Evolutionary conservation across 257 asterid species (phyloP).

Genomic region (Capsicum baccatum): DNA sequence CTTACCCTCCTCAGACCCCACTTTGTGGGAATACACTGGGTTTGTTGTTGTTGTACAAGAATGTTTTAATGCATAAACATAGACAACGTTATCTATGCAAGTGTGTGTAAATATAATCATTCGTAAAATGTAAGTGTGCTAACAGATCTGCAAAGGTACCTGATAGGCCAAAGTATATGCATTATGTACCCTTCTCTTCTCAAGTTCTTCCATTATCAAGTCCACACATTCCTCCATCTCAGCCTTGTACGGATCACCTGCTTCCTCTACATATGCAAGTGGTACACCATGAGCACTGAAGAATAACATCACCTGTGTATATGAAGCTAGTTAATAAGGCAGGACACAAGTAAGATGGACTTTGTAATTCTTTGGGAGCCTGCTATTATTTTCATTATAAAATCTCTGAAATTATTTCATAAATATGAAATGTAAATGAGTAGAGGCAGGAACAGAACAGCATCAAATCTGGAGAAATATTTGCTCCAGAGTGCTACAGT

Average conservation of each 20-base stretch:
- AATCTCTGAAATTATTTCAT: background rate
- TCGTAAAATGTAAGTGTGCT: background rate
- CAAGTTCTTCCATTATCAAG: conserved; percentile 96
- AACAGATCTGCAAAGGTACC: conserved; percentile 47
- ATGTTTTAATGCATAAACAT: conserved; percentile 12
- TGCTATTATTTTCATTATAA: background rate
- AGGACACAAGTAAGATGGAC: conserved; percentile 4
- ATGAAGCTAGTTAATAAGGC: conserved; percentile 24
- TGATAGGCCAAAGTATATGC: conserved; percentile 95
- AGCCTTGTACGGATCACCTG: conserved; percentile 99
- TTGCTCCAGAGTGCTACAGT: background rate
- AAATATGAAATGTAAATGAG: background rate
- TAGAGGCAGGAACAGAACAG: conserved; percentile 17
- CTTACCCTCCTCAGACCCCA: too few species aligned
- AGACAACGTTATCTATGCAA: background rate
- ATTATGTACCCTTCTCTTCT: conserved; percentile 66
- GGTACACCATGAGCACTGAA: conserved; percentile 99
- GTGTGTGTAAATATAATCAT: background rate
- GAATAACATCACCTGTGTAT: conserved; percentile 89
- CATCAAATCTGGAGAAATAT: background rate
- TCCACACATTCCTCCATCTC: conserved; percentile 99
- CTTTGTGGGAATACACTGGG: too few species aligned
- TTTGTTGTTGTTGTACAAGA: background rate
- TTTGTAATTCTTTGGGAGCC: background rate
- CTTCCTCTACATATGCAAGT: conserved; percentile 97